Evolutionary conservation across 2,329 filamentous ascomycete genomes (phyloP), one percentile per base, ranked within the genome.

Genomic region (Colletotrichum sp.): DNA sequence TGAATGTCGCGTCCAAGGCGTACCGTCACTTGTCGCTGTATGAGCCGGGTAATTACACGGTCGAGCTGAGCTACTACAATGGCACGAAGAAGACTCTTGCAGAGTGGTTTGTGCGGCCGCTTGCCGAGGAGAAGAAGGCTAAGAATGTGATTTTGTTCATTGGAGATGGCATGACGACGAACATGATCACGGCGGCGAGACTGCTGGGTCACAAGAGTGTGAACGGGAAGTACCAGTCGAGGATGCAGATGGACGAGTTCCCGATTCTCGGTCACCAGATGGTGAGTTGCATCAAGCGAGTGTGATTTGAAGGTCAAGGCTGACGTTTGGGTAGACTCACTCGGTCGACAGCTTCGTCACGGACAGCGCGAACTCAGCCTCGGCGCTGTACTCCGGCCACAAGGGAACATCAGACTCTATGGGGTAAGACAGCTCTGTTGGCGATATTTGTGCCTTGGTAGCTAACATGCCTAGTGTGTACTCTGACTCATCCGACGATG

Each of bases 141-240:
- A 96, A 96, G 91, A 97, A 97, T 78, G 92, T 97, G 78, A 91
- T 97, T 79, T 89, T 97, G 77, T 97, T 97, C 85, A 95, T 98
- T 78, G 95, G 80, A 63, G 90, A 92, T 78, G 91, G 91, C 70
- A 93, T 93, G 91, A 93, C 91, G 32, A 95, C 93, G 57, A 95
- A 95, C 84, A 94, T 94, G 92, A 85, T 95, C 81, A 94, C 92
- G 32, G 95, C 95, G 36, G 95, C 95, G 68, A 93, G 95, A 78
- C 88, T 97, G 68, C 92, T 98, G 69, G 95, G 90, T 18, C 95
- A 98, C 88, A 94, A 95, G 87, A 93, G 90, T 78, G 90, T 96
- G 88, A 97, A 98, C 81, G 95, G 95, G 78, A 95, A 94, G 83
- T 97, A 96, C 84, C 92, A 95, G 86, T 92, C 90, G 69, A 90